Evolutionary conservation across 2,329 filamentous ascomycete genomes (phyloP), one percentile per base, ranked within the genome.

Genomic region (Colletotrichum theobromicola): DNA sequence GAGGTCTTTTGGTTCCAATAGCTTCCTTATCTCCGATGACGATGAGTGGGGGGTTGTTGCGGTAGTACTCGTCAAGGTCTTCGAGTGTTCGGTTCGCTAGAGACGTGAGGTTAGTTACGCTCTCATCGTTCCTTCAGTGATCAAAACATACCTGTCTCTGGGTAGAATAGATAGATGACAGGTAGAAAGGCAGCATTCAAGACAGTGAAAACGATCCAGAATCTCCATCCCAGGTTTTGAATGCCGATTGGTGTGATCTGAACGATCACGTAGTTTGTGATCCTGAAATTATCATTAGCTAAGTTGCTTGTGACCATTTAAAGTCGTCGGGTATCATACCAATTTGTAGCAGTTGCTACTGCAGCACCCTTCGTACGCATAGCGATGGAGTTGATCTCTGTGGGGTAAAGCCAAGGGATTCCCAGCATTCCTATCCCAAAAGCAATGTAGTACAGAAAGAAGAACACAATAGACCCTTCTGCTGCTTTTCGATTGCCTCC

Each of bases 281-380:
- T 4, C 42, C 42, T 46, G 3, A 2, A 46, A 1, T 46, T 13
- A 21, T 21, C n/a, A 7, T 46, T n/a, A 46, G 42, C n/a, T n/a
- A n/a, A n/a, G n/a, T 13, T 21, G 21, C 21, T 0, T 13, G 10
- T 7, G 4, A 4, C 13, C 0, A 9, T 13, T 46, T n/a, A 9
- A 1, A 46, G n/a, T n/a, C 10, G 21, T 4, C 12, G 10, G 10
- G n/a, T 13, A 21, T 46, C 42, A 21, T 46, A 13, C 42, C 42
- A 46, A 13, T 46, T 46, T 46, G n/a, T 21, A 10, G 42, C 42
- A 21, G 42, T 46, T 21, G 42, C 42, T 21, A 82, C 77, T 2
- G 83, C 82, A 4, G 83, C 83, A 18, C 84, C 84, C 32, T 83
- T 83, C 5, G 84, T 84, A 5, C 85, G 77, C 83, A 86, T 85